Percentiles rank a stretch among this genome's conserved stretches.
phyloP scores from a whole-genome alignment of 768 basidiomycete genomes.

The Rhodotorula sphaerocarpa region DNA sequence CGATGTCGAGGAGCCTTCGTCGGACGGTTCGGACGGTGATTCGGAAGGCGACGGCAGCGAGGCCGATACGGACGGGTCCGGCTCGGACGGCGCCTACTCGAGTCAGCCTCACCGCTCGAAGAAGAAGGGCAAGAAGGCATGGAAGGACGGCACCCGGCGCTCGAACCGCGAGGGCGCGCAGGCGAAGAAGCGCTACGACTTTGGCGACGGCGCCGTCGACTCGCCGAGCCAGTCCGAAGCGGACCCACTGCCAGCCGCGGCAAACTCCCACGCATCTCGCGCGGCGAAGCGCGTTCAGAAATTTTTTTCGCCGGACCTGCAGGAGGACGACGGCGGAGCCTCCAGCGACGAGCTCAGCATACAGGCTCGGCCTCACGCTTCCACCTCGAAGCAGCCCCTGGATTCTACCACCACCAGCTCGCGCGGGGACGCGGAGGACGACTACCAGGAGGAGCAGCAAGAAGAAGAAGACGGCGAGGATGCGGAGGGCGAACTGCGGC shows the following conservation, averaged over 20 bases:
- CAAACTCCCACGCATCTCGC: too few relatives aligned
- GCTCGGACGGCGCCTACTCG: neutral
- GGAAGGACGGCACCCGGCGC: neutral
- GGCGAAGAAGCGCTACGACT: constrained; percentile 6
- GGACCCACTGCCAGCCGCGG: neutral
- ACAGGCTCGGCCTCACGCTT: neutral
- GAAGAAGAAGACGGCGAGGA: neutral
- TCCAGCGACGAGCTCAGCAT: constrained; percentile 14
- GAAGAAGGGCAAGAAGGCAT: constrained; percentile 4
- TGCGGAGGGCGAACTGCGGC: neutral
- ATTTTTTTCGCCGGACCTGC: too few relatives aligned
- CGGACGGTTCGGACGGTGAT: neutral
- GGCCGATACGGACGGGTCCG: constrained; percentile 2
- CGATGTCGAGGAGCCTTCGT: neutral
- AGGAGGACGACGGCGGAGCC: neutral
- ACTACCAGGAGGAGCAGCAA: neutral
- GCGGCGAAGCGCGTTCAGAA: too few relatives aligned
- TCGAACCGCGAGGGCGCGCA: neutral
- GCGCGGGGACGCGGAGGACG: neutral
- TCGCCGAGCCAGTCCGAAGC: neutral
- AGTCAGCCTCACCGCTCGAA: neutral
- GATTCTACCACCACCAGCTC: too few relatives aligned
- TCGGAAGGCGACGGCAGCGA: neutral
- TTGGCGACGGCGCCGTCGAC: neutral
- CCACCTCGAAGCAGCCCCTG: neutral